Conservation (phyloP, 352 stramenopile species). For the Globisporangium nagaii region DNA sequence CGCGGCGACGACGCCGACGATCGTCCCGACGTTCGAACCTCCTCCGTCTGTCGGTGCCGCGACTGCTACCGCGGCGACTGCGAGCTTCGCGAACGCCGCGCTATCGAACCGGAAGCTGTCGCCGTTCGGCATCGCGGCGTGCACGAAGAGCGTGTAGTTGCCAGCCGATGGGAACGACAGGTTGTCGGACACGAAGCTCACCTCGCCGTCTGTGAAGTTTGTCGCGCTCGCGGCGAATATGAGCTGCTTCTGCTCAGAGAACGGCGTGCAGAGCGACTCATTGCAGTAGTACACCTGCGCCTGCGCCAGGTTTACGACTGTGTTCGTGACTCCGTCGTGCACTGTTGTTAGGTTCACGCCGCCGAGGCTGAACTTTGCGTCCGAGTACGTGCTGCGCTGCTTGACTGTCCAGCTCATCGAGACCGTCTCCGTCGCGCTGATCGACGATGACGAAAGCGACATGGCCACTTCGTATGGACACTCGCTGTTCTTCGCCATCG, state of each 20-base stretch:
- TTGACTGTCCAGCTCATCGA: slow-evolving; percentile 27
- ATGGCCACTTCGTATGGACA: slow-evolving; percentile 45
- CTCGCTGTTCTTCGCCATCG: slow-evolving; percentile 21
- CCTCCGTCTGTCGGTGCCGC: slow-evolving; percentile 11
- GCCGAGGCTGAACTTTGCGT: slow-evolving; percentile 10
- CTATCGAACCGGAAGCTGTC: slow-evolving; percentile 35
- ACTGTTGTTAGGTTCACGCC: slow-evolving; percentile 28
- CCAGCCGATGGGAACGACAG: slow-evolving; percentile 31
- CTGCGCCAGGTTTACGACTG: slow-evolving; percentile 32
- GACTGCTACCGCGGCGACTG: slow-evolving; percentile 15
- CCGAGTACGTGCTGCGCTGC: slow-evolving; percentile 14
- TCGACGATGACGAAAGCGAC: slow-evolving; percentile 17
- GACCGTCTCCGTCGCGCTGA: slow-evolving; percentile 12
- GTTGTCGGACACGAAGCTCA: slow-evolving; percentile 16
- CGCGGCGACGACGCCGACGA: slow-evolving; percentile 29
- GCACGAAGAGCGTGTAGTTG: slow-evolving; percentile 42
- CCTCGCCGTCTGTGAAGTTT: slow-evolving; percentile 26
- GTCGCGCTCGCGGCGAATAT: slow-evolving; percentile 20
- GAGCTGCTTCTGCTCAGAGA: slow-evolving; percentile 27
- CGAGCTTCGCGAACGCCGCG: slow-evolving; percentile 28
- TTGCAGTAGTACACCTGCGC: slow-evolving; percentile 43
- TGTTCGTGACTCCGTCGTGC: slow-evolving; percentile 21
- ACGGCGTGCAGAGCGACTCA: slow-evolving; percentile 30
- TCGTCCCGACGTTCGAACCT: slow-evolving; percentile 19
- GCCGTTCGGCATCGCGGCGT: slow-evolving; percentile 41